Percentiles rank a stretch among this genome's conserved stretches.
These are phyloP conservation scores for Neonectria coccinea DNA, from an alignment of 2,329 filamentous ascomycete genomes.

Conservation along the genomic window DNA sequence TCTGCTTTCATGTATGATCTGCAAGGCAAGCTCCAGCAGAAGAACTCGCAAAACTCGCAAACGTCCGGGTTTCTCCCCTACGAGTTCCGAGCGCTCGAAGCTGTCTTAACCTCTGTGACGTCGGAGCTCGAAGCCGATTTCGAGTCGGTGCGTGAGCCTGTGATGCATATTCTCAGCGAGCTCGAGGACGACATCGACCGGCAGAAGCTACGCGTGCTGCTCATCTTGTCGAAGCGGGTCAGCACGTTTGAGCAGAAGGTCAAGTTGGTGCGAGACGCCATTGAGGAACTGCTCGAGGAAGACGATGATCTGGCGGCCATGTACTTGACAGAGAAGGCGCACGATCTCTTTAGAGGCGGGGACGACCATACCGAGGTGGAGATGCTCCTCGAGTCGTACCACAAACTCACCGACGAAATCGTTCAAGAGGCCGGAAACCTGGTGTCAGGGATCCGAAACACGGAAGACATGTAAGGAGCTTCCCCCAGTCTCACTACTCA, in stretches of 20 bases:
- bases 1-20: slow-evolving; percentile 98
- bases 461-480: slow-evolving; percentile 88
- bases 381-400: slow-evolving; percentile 95
- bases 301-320: slow-evolving; percentile 95
- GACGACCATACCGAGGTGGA: slow-evolving; percentile 97
- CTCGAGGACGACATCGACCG: slow-evolving; percentile 97
- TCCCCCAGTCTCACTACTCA: neutral
- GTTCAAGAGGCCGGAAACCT: slow-evolving; percentile 94
- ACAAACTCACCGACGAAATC: slow-evolving; percentile 98
- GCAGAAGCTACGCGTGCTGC: slow-evolving; percentile 88
- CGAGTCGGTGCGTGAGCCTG: slow-evolving; percentile 90
- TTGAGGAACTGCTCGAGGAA: slow-evolving; percentile 94
- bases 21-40: slow-evolving; percentile 90
- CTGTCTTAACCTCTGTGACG: slow-evolving; percentile 93
- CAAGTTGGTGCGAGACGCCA: slow-evolving; percentile 90
- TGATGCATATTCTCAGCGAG: slow-evolving; percentile 87
- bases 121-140: slow-evolving; percentile 94
- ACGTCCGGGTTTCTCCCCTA: slow-evolving; percentile 81
- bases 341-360: slow-evolving; percentile 77
- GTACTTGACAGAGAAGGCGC: slow-evolving; percentile 92
- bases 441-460: slow-evolving; percentile 95
- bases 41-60: slow-evolving; percentile 64
- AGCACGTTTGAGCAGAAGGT: slow-evolving; percentile 98
- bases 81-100: slow-evolving; percentile 95
- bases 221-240: slow-evolving; percentile 94